A percentile compares a stretch with the other conserved stretches of the same genome.
phyloP scores from a whole-genome alignment of 169 alveolate species.

The Plasmodium cynomolgi region DNA sequence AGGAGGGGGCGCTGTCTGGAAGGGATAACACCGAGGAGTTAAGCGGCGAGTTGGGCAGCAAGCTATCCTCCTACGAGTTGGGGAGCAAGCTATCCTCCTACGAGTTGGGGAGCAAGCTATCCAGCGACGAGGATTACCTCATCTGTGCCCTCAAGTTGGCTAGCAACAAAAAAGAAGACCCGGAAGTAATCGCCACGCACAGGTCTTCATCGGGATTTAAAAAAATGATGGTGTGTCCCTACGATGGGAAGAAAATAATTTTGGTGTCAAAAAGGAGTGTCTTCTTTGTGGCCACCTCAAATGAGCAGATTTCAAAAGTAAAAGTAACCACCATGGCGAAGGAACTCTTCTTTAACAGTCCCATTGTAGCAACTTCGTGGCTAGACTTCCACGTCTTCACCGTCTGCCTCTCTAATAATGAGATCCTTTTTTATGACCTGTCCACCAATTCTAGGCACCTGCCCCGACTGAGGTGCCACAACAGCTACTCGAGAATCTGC shows the following conservation, averaged over 20 bases:
- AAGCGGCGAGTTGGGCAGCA: neutral
- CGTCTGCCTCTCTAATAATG: constrained; percentile 31
- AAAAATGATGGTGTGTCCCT: constrained; percentile 52
- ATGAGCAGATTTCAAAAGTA: neutral
- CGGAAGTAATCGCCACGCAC: neutral
- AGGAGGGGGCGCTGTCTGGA: neutral
- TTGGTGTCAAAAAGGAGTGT: constrained; percentile 29
- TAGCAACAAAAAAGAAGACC: neutral
- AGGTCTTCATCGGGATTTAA: neutral
- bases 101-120: too few species aligned
- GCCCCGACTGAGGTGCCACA: constrained; percentile 6
- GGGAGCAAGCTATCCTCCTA: neutral
- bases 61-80: neutral
- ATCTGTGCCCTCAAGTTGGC: neutral
- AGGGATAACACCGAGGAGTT: neutral
- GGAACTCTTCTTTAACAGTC: constrained; percentile 31
- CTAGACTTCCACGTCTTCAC: constrained; percentile 33
- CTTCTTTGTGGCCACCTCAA: neutral
- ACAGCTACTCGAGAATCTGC: constrained; percentile 30
- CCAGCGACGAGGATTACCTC: neutral
- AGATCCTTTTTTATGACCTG: constrained; percentile 23
- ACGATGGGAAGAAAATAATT: constrained; percentile 44
- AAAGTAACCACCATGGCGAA: neutral
- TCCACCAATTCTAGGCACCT: constrained; percentile 6
- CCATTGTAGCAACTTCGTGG: constrained; percentile 43